These are phyloP conservation scores for Gossypium bickii DNA, from an alignment of 345 rosid genomes.

Conservation along the genomic window DNA sequence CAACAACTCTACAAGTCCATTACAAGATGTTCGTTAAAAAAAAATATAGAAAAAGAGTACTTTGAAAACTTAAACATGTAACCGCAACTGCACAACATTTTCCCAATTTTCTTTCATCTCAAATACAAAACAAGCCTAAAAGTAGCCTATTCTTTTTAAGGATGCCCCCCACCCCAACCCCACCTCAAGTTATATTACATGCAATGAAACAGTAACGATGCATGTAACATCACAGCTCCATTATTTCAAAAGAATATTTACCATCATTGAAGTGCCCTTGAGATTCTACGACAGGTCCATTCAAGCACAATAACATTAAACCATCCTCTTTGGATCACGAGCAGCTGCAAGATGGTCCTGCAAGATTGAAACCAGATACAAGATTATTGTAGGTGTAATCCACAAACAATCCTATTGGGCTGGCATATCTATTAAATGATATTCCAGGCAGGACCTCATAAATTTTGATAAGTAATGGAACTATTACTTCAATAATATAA, in stretches of 20 bases:
- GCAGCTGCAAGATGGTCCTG: constrained; percentile 82
- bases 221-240: constrained; percentile 12
- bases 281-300: constrained; percentile 9
- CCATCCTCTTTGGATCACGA: constrained; percentile 69
- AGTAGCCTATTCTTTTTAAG: neutral
- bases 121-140: constrained; percentile 18
- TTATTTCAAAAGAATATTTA: constrained; percentile 25
- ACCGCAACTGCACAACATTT: constrained; percentile 25
- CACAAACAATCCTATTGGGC: neutral
- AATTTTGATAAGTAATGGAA: neutral
- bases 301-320: constrained; percentile 17
- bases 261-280: constrained; percentile 6
- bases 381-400: neutral
- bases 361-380: constrained; percentile 23
- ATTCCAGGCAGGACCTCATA: neutral
- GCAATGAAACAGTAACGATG: constrained; percentile 7
- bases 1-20: constrained; percentile 21
- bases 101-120: constrained; percentile 13
- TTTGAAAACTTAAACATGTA: neutral
- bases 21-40: neutral
- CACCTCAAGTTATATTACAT: neutral
- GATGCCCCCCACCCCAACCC: neutral
- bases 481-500: neutral
- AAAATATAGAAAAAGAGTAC: neutral
- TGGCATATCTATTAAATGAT: neutral